Conservation (phyloP, 192 early-diverging fungal species). For the Chytriomyces sp. region DNA sequence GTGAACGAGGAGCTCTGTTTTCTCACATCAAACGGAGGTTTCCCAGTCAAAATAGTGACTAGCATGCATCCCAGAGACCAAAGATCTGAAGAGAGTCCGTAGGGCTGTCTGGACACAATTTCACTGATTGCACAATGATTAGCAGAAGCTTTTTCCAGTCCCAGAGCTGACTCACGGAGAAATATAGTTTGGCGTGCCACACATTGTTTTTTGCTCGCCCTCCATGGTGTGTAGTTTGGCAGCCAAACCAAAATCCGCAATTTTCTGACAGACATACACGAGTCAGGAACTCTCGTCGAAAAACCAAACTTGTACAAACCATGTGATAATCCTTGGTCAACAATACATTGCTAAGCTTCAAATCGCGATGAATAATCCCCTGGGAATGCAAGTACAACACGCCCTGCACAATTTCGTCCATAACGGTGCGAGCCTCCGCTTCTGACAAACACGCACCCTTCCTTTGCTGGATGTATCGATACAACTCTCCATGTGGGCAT, state of each 20-base stretch:
- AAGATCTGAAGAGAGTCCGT: constrained; percentile 73
- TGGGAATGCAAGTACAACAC: constrained; percentile 67
- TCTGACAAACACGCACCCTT: constrained; percentile 55
- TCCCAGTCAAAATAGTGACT: constrained; percentile 73
- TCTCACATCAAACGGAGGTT: constrained; percentile 69
- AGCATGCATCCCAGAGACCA: constrained; percentile 82
- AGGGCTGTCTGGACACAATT: constrained; percentile 71
- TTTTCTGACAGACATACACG: constrained; percentile 48
- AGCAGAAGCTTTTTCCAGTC: background rate
- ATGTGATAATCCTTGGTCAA: constrained; percentile 58
- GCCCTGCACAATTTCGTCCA: constrained; percentile 64
- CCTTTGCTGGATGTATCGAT: constrained; percentile 51
- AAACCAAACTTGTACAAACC: constrained; percentile 24
- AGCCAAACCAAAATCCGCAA: constrained; percentile 82
- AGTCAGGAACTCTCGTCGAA: background rate
- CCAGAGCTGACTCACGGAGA: constrained; percentile 66
- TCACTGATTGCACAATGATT: constrained; percentile 48
- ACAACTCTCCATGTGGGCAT: constrained; percentile 62
- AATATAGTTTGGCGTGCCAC: constrained; percentile 82
- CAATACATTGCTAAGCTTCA: constrained; percentile 78
- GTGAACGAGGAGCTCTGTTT: background rate
- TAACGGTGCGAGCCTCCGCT: constrained; percentile 58
- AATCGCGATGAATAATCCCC: constrained; percentile 75
- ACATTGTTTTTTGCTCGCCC: constrained; percentile 74
- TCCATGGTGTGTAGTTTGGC: constrained; percentile 50